Evolutionary conservation across 371 early-diverging fungal genomes (phyloP), one percentile per base, ranked within the genome.

Genomic region (Mucor ambiguus): DNA sequence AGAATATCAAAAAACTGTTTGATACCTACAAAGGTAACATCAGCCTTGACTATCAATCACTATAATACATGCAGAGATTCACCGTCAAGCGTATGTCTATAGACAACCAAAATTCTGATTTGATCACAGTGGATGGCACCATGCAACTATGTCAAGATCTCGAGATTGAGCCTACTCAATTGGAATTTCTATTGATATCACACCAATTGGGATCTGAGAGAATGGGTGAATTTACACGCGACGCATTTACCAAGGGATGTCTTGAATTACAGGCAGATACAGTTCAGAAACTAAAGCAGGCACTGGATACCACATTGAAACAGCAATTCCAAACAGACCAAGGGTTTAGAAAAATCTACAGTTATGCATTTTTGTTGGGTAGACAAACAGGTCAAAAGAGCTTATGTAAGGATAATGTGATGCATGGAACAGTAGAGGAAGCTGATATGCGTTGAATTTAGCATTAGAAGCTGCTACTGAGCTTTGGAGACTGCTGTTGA

Each of bases 151-250:
- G 90, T 63, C 70, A 78, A 22, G 93, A 90, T 71, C 78, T 95
- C 55, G 86, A 78, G 29, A 89, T 95, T 41, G 93, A 90, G 58
- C 94, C 94, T 2, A 86, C 87, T 18, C 91, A 93, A 63, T 82
- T 90, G 33, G 92, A 92, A 37, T 89, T 90, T 69, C 68, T 94
- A 7, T 84, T 92, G 22, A 70, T 94, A 24, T 90, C 94, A 4
- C 84, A 80, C 67, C 87, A 92, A 66, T 72, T 95, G 30, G 82
- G 87, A 44, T 86, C 91, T 24, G 85, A 90, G 65, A 80, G 76
- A 20, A 93, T 94, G 90, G 89, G 93, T 67, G 93, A 93, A 70
- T 93, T 93, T 67, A 83, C 78, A 20, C 75, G 87, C 33, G 67
- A 83, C 28, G 88, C 71, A 7, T 91, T 88, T 71, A 66, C 85